Percentiles rank a stretch among this genome's conserved stretches.
Evolutionary conservation across 352 stramenopile species (phyloP).

Genomic region (Phytopythium ostracodes): DNA sequence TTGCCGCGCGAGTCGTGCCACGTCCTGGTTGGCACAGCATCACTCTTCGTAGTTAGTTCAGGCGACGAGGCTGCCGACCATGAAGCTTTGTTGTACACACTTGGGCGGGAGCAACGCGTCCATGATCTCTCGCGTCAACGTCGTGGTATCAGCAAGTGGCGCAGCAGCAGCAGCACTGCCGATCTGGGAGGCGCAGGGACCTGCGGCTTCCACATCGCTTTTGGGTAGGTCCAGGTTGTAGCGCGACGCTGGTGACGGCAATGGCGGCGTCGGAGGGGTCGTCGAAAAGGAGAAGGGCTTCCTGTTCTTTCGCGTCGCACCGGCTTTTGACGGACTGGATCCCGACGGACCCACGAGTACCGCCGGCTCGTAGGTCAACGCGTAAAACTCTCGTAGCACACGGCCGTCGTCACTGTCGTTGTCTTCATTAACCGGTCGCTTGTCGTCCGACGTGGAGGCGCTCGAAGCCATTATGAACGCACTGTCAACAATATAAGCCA

Average conservation of each 20-base stretch:
- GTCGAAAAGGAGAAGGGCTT: constrained; percentile 6
- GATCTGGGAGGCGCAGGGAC: constrained; percentile 8
- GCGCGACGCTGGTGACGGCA: constrained; percentile 18
- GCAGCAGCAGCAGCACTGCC: not conserved
- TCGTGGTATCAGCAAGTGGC: not conserved
- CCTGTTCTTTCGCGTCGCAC: not conserved
- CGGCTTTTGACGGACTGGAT: constrained; percentile 26
- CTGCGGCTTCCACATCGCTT: not conserved
- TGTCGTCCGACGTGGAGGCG: not conserved
- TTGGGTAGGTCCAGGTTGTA: not conserved
- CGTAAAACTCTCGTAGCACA: constrained; percentile 54
- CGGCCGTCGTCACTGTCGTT: constrained; percentile 10
- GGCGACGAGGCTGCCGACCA: not conserved
- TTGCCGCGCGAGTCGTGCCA: constrained; percentile 52
- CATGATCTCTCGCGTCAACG: constrained; percentile 50
- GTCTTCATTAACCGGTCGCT: not conserved
- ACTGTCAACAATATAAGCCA: not conserved
- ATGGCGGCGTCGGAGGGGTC: constrained; percentile 7
- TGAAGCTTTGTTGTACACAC: constrained; percentile 16
- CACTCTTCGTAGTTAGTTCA: not conserved
- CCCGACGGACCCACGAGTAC: constrained; percentile 31
- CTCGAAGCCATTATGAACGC: not conserved
- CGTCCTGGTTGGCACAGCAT: constrained; percentile 24
- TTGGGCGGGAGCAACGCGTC: constrained; percentile 68
- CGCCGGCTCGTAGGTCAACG: constrained; percentile 53